Evolutionary conservation across 176 grass and related monocot genomes (phyloP), one percentile per base, ranked within the genome.

Genomic region (Bolboschoenus planiculmis): DNA sequence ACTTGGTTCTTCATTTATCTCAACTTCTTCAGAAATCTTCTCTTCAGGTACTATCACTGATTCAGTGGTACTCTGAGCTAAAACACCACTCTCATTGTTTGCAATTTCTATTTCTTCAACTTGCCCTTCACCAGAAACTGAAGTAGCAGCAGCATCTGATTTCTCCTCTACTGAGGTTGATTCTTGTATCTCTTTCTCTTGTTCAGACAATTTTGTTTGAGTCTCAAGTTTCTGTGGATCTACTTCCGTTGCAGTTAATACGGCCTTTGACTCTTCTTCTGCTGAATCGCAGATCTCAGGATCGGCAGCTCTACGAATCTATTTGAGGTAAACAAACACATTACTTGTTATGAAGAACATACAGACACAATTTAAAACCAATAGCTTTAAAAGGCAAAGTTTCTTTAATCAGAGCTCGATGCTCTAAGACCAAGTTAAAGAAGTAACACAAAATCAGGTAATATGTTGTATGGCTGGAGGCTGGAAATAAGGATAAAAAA

Each of bases 1-100:
- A 78, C 9, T 85, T 51, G 27, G 39, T 56, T 50, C 59, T 53
- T 78, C 83, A 85, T 85, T 78, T 26, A 15, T 36, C 18, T 66
- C 63, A 23, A 73, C 59, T 70, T 3, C 64, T 55, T 15, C 9
- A 39, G 48, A 24, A 70, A 55, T 27, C 18, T 23, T 50, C 54
- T 73, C 44, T 29, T 55, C 43, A 34, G 36, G 4, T 55, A 7
- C 7, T 40, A 42, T 8, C 36, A 70, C 36, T 21, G 65, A 75
- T 75, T 75, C 71, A 50, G 13, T 23, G 36, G 16, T 73, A 55
- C 23, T 33, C 40, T 73, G 48, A 70, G 23, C 29, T 72, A 55
- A 8, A 70, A 27, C 40, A 84, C 30, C 1, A 23, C 21, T 37
- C 73, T 57, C 48, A 3, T 24, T 14, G 27, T 29, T 78, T 29